Evolutionary conservation across 371 early-diverging fungal genomes (phyloP), one percentile per base, ranked within the genome.

Genomic region (Mucor lusitanicus): DNA sequence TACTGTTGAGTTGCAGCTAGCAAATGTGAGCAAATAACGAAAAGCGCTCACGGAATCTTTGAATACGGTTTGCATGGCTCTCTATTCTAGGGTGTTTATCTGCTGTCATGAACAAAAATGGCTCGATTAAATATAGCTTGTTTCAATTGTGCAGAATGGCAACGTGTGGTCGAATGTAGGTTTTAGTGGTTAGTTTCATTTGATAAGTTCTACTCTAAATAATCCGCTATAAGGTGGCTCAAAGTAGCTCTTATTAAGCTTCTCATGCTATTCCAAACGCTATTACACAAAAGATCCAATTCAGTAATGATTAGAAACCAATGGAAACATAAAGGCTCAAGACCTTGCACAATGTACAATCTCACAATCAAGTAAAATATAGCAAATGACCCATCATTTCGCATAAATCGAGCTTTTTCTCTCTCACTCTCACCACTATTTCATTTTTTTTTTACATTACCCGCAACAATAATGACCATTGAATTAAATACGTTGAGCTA

Each of bases 401-500:
- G 59, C 23, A 37, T 37, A 15, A 19, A 37, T 37, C 6, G 15
- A 9, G 55, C 40, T 63, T 13, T 56, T 30, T 30, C 13, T 37
- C 8, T 30, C 21, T 33, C 33, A 6, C 33, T 33, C 33, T 8
- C 30, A 3, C 30, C n/a, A 3, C 30, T 30, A 3, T 55, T 19
- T 40, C 0, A 33, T 33, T 37, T 37, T 44, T 13, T 37, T 37
- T 37, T 39, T 9, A n/a, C 13, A 8, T 12, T n/a, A n/a, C n/a
- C n/a, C 19, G 28, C 33, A 61, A 54, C 23, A 28, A 67, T 17
- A 28, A 67, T 67, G 68, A 35, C 59, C 21, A 27, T 68, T 6
- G 67, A 73, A 35, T 42, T 70, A 19, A 66, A 70, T 37, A 37
- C 64, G 17, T 40, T 67, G 11, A 70, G 71, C 37, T 70, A 67